Evolutionary conservation across 345 rosid species (phyloP).

Genomic region (Eucalyptus sp.): DNA sequence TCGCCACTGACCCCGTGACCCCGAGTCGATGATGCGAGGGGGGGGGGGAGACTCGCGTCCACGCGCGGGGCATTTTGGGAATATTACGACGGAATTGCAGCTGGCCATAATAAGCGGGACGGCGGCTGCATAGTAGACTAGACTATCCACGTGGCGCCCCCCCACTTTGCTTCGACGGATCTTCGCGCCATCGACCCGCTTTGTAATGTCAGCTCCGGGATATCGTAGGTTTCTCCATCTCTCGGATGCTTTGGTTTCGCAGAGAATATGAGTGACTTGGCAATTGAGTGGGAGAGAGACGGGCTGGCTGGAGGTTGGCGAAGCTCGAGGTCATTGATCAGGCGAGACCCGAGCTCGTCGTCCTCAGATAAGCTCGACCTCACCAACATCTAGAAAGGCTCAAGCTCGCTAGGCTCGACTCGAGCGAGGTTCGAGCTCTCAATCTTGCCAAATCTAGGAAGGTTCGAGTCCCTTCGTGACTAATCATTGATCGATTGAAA

Average conservation of each 20-base stretch:
- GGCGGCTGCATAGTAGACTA: not conserved
- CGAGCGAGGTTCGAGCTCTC: rapidly evolving
- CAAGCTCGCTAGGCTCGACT: too few species aligned
- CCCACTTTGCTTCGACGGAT: not conserved
- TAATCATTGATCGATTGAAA: rapidly evolving
- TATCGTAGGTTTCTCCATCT: too few species aligned
- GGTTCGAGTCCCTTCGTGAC: too few species aligned
- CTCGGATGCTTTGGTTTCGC: too few species aligned
- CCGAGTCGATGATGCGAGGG: not conserved
- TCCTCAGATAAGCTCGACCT: rapidly evolving
- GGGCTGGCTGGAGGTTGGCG: rapidly evolving
- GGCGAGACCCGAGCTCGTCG: rapidly evolving
- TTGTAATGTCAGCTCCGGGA: not conserved
- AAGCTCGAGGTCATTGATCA: too few species aligned
- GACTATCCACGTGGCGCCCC: not conserved
- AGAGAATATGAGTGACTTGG: rapidly evolving
- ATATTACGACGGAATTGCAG: not conserved
- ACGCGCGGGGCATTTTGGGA: not conserved
- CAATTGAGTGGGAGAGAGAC: too few species aligned
- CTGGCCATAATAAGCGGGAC: not conserved
- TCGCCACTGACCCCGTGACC: not conserved
- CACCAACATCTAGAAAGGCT: too few species aligned
- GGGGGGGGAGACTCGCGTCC: not conserved
- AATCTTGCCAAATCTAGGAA: too few species aligned
- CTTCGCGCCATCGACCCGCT: not conserved